Base-by-base conservation (phyloP, 2,329 filamentous ascomycete species). In the Orbilia quercus region DNA sequence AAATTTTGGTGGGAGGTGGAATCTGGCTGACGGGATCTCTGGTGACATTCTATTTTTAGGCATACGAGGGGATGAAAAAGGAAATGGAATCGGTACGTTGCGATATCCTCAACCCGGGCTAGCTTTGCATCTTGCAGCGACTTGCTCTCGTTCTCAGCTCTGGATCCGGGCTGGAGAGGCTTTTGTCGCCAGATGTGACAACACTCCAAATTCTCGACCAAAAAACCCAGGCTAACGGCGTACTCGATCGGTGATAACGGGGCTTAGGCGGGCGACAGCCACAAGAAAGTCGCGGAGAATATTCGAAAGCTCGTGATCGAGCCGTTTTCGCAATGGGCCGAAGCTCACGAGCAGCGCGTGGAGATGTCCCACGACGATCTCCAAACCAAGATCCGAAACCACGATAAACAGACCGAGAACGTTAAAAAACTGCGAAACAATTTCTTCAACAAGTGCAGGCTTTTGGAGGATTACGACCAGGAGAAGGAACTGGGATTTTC, bases 401-500 rank as follows among this genome's bases (percentile, higher is more conserved):
- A 98, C 81, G 92, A 96, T 80, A 91, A 91, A 77, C 96, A 99
- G 81, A 90, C 90, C 69, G 95, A 99, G 75, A 81, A 86, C 18
- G 92, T 96, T 74, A 92, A 92, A 85, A 98, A 98, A 82, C 87
- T 97, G 77, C 89, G 95, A 76, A 96, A 91, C 81, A 91, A 91
- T 78, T 99, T 99, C 82, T 98, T 98, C 86, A 99, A 98, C 84
- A 99, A 98, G 82, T 99, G 95, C 80, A 90, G 96, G 54, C 84
- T 97, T 75, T 90, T 98, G 5, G 96, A 99, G 80, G 95, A 99
- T 80, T 83, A 98, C 73, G 95, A 99, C 80, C 95, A 99, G 82
- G 96, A 99, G 84, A 96, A 97, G 81, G 98, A 99, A 82, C 86
- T 99, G 63, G 95, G 93, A 40, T 99, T 99, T 82, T 92, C 96